Evolutionary conservation across 192 early-diverging fungal species (phyloP).

Genomic region (Coemansia sp.): DNA sequence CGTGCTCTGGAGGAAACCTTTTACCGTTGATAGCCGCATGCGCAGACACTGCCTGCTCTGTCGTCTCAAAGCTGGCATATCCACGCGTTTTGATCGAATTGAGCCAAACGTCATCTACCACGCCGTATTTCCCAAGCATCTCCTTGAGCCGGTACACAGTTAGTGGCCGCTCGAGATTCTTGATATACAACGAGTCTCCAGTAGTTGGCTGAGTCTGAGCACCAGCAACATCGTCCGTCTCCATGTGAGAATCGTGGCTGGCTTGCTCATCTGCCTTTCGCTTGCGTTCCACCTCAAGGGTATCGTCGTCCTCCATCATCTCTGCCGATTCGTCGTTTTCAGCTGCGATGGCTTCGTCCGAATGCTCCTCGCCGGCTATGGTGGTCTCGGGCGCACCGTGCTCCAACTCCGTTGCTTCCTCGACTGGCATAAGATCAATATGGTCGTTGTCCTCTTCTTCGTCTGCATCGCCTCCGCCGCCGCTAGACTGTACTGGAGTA

Average conservation of each 20-base stretch:
- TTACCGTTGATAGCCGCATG: conserved; percentile 32
- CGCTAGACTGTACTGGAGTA: background rate
- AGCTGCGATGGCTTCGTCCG: background rate
- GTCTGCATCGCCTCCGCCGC: background rate
- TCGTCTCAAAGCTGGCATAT: conserved; percentile 36
- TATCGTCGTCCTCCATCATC: conserved; percentile 6
- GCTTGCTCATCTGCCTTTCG: background rate
- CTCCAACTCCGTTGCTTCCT: conserved; percentile 11
- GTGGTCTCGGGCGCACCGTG: background rate
- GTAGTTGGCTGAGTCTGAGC: background rate
- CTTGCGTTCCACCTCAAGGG: background rate
- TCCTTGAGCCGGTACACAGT: conserved; percentile 40
- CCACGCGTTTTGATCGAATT: conserved; percentile 56
- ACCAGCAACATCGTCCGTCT: conserved; percentile 7
- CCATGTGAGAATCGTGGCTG: background rate
- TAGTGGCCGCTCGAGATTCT: conserved; percentile 49
- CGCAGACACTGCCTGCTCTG: conserved; percentile 26
- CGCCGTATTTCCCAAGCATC: conserved; percentile 32
- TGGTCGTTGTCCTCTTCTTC: conserved; percentile 20
- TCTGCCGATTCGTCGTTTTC: conserved; percentile 3
- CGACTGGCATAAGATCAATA: conserved; percentile 32
- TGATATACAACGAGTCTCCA: conserved; percentile 37
- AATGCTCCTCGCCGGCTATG: conserved; percentile 2
- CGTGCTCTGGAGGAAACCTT: conserved; percentile 39
- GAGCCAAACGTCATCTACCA: conserved; percentile 38